Evolutionary conservation across 163 green algal genomes (phyloP), one percentile per base, ranked within the genome.

Genomic region (Chlamydomonas reinhardtii): DNA sequence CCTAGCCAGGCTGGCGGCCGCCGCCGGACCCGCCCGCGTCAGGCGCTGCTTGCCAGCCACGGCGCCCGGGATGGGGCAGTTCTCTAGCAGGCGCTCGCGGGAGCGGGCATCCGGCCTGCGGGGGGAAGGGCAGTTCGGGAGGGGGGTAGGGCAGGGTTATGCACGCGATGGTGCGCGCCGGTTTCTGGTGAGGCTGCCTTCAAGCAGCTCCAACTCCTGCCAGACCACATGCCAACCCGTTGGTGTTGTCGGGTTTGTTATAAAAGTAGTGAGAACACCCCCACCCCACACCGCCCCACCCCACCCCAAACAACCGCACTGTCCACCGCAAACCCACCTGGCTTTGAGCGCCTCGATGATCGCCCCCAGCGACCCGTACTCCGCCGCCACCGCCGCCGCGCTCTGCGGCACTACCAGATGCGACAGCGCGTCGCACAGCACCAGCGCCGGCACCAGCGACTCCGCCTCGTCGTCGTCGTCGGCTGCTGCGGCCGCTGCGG

Each of bases 361-460:
- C n/a, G 79, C 79, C 68, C 31, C 79, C 69, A 85, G 34, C 14
- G 68, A 78, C 52, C 43, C 43, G 69, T 73, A 72, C 54, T 77
- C 68, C 22, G 79, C 79, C 24, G 79, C 79, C 79, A 85, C 79
- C 52, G 79, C 79, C 79, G 79, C 79, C 79, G 79, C 79, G 48
- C 69, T 34, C 48, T 73, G 32, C 54, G 79, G 79, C 68, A 70
- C 79, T 69, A 85, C 69, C 68, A 85, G 79, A 29, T 62, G 16
- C 22, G 52, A 52, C 68, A 85, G 54, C 54, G 79, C 79, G 37
- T 85, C 79, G 31, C 64, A 76, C 79, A 78, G 68, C 34, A 59
- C 73, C 68, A 84, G 17, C 59, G 59, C 59, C 2, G 24, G 59
- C 62, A 70, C 62, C 27, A 29, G 62, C 62, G 3, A 2, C 62